Conservation (phyloP, 192 early-diverging fungal species). For the Glomus cerebriforme region DNA sequence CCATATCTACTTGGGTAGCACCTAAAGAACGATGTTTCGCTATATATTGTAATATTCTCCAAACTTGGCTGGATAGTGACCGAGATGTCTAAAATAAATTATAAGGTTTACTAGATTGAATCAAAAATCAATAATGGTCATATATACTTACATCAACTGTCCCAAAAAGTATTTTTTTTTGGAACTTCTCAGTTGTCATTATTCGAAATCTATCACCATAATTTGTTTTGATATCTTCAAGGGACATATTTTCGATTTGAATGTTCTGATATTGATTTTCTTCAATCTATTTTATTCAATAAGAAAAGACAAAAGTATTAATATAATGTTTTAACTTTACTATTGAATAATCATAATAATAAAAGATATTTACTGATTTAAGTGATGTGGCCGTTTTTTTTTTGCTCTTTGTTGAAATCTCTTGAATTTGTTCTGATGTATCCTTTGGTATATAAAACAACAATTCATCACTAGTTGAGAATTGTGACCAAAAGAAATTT, state of each 20-base stretch:
- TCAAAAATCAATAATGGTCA: neutral
- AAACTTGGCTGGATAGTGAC: constrained; percentile 34
- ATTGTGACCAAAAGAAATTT: constrained; percentile 17
- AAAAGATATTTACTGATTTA: neutral
- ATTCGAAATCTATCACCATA: constrained; percentile 37
- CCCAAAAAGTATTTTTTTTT: constrained; percentile 44
- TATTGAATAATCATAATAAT: constrained; percentile 23
- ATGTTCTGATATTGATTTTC: neutral
- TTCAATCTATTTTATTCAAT: neutral
- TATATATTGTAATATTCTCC: constrained; percentile 47
- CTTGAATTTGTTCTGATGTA: neutral
- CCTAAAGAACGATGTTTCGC: constrained; percentile 50
- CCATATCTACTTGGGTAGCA: constrained; percentile 57
- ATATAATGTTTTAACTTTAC: too few species aligned
- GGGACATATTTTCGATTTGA: neutral
- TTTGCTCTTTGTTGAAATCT: neutral
- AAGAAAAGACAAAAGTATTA: neutral
- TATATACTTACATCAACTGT: constrained; percentile 42
- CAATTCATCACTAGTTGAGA: neutral
- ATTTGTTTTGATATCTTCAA: neutral
- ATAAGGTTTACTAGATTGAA: constrained; percentile 3
- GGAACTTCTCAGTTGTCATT: constrained; percentile 34
- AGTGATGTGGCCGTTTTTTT: neutral
- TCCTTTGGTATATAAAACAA: neutral
- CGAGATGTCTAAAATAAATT: constrained; percentile 17